phyloP scores from a whole-genome alignment of 2,329 filamentous ascomycete species.

The Albophoma yamanashiensis region DNA sequence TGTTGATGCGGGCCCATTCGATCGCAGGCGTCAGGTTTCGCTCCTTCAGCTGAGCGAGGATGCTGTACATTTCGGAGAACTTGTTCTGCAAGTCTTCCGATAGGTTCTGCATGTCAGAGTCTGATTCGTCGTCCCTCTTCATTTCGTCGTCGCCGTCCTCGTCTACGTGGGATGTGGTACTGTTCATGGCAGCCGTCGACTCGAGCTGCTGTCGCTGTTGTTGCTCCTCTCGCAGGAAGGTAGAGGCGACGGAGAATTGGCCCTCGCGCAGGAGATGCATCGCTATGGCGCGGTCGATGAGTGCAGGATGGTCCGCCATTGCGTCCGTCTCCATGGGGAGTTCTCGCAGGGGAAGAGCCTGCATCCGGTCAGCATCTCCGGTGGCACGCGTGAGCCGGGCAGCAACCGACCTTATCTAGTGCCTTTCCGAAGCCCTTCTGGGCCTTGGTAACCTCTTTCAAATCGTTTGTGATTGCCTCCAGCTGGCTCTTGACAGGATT shows the following conservation, averaged over 20 bases:
- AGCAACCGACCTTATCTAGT: slow-evolving; percentile 58
- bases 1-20: slow-evolving; percentile 68
- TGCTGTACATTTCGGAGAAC: slow-evolving; percentile 85
- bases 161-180: slow-evolving; percentile 12
- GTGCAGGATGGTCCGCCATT: slow-evolving; percentile 59
- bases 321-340: slow-evolving; percentile 73
- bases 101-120: slow-evolving; percentile 14
- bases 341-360: slow-evolving; percentile 39
- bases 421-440: slow-evolving; percentile 79
- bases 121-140: slow-evolving; percentile 13
- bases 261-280: slow-evolving; percentile 96
- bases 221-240: slow-evolving; percentile 65
- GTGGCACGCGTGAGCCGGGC: background rate
- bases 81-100: slow-evolving; percentile 57
- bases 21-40: slow-evolving; percentile 77
- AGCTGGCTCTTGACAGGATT: slow-evolving; percentile 75
- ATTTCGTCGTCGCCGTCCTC: slow-evolving; percentile 22
- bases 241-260: slow-evolving; percentile 78
- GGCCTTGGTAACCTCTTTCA: slow-evolving; percentile 74
- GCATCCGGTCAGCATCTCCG: slow-evolving; percentile 7
- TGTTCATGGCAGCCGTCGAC: slow-evolving; percentile 5
- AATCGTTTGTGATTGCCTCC: slow-evolving; percentile 66
- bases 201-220: slow-evolving; percentile 18
- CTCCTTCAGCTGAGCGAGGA: slow-evolving; percentile 66
- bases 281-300: slow-evolving; percentile 87